A percentile compares a stretch with the other conserved stretches of the same genome.
Conservation (phyloP, 768 basidiomycete genomes). For the Cystofilobasidium macerans region DNA sequence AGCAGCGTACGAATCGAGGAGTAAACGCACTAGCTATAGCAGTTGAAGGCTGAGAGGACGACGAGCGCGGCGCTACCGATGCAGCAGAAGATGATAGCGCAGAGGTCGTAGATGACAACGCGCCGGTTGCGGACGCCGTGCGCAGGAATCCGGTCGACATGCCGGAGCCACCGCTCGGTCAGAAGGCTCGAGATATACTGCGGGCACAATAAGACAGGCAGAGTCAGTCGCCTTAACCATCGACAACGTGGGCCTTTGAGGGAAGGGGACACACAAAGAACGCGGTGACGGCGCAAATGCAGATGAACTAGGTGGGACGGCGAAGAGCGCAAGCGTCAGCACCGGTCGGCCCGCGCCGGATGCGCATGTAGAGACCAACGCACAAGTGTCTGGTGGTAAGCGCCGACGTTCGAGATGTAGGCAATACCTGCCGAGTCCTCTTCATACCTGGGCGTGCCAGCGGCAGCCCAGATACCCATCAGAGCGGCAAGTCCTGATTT, state of each 20-base stretch:
- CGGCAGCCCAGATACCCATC: slow-evolving; percentile 32
- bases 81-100: slow-evolving; percentile 37
- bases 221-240: background rate
- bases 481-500: slow-evolving; percentile 32
- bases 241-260: background rate
- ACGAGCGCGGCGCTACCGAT: slow-evolving; percentile 37
- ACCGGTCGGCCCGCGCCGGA: no score
- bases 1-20: background rate
- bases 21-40: background rate
- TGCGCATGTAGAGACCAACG: no score
- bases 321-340: no score
- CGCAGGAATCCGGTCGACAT: slow-evolving; percentile 40
- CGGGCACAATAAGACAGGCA: background rate
- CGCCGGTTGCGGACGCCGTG: slow-evolving; percentile 30
- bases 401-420: slow-evolving; percentile 40
- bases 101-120: slow-evolving; percentile 38
- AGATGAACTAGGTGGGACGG: no score
- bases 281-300: slow-evolving; percentile 28
- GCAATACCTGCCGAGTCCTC: slow-evolving; percentile 33
- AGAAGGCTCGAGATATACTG: slow-evolving; percentile 37
- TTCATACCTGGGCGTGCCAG: slow-evolving; percentile 34
- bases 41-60: slow-evolving; percentile 31
- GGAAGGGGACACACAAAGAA: slow-evolving; percentile 25
- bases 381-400: slow-evolving; percentile 27
- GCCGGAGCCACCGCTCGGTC: slow-evolving; percentile 40